phyloP scores from a whole-genome alignment of 768 basidiomycete species.

The Peribolospora baueri region DNA sequence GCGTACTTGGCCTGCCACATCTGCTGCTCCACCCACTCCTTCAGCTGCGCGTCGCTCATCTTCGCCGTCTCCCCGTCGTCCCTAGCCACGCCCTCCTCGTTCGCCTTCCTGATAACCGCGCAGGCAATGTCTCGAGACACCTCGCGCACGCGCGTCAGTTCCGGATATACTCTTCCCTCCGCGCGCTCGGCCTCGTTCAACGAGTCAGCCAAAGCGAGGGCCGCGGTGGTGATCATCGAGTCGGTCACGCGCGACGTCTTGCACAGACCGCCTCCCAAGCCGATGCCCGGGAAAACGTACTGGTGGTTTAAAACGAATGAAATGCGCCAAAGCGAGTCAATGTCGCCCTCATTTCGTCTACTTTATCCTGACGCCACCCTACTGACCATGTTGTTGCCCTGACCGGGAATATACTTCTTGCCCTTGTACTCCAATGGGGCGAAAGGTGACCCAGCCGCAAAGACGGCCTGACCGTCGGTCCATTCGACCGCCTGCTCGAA shows the following conservation, averaged over 20 bases:
- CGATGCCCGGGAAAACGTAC: conserved; percentile 18
- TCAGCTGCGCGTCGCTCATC: conserved; percentile 8
- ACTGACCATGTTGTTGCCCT: conserved; percentile 69
- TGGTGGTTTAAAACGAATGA: conserved; percentile 1
- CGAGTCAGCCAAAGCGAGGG: conserved; percentile 51
- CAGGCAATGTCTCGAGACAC: conserved; percentile 52
- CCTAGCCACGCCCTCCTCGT: conserved; percentile 10
- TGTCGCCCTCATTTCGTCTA: background rate
- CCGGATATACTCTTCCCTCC: conserved; percentile 52
- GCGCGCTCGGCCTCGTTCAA: conserved; percentile 44
- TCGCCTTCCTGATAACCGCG: conserved; percentile 30
- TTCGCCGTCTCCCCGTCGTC: conserved; percentile 6
- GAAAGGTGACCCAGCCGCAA: conserved; percentile 77
- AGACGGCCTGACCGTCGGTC: conserved; percentile 39
- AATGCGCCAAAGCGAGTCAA: background rate
- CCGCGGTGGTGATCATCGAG: conserved; percentile 68
- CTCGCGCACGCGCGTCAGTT: conserved; percentile 43
- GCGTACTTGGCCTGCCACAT: conserved; percentile 5
- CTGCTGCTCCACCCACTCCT: conserved; percentile 4
- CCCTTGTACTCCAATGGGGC: conserved; percentile 34
- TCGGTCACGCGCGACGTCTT: conserved; percentile 48
- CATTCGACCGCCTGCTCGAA: conserved; percentile 48
- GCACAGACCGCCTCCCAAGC: conserved; percentile 51
- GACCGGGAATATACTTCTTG: conserved; percentile 43
- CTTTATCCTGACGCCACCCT: background rate